Base-by-base conservation (phyloP, 768 basidiomycete genomes). In the Inosperma sp. region DNA sequence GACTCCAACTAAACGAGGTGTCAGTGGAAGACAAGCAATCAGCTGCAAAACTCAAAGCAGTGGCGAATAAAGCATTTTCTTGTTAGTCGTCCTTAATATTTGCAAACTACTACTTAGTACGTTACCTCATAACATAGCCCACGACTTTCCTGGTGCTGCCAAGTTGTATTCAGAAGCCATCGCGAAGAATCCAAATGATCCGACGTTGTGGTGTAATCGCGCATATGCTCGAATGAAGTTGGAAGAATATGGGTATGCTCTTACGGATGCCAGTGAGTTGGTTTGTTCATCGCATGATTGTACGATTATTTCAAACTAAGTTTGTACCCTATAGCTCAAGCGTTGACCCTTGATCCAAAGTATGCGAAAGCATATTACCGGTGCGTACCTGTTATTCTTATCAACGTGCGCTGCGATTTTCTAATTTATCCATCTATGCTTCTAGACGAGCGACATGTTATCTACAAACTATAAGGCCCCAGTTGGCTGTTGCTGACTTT, bases 181-280 rank as follows among this genome's bases (percentile, higher is more conserved):
- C 57, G 83, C 86, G 56, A 79, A 84, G 63, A 93, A 99, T 64
- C 93, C 93, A 0, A 73, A 75, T 49, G 95, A 97, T 60, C 72
- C 93, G 46, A 93, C 92, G 12, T 68, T 95, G 46, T 98, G 90
- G 88, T 93, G 88, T 64, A 98, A 98, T 69, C 80, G 95, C 30
- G 93, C 96, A 2, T 89, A 92, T 68, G 80, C 89, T 12, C 81
- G 95, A 44, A 91, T 94, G 68, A 96, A 90, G 71, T 69, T 98
- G 49, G 88, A 99, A 66, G 78, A 99, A 70, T 86, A 88, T 60
- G 96, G 96, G 3, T 93, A 93, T 62, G 96, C 93, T 13, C 78
- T 95, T 22, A 72, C 74, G 23, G 95, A 97, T 72, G 83, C 92
- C 34, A 81, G 93, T 93, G 61, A 65, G 86, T 79, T 41, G 47